A percentile compares a stretch with the other conserved stretches of the same genome.
These are phyloP conservation scores for Rhynchospora breviuscula DNA, from an alignment of 176 grass and related monocot species.

Conservation along the genomic window DNA sequence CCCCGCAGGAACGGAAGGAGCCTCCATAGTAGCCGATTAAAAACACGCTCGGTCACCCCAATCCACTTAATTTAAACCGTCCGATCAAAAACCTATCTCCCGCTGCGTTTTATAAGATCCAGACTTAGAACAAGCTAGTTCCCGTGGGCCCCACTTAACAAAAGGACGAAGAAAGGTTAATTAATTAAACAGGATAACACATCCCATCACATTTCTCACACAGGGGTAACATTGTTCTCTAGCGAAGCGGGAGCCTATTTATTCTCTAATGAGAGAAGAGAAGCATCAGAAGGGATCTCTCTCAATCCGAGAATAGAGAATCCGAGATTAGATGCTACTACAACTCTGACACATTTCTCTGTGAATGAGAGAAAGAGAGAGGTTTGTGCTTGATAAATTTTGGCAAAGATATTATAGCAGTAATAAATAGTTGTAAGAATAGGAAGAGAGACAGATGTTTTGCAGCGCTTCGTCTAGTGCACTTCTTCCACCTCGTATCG, in stretches of 20 bases:
- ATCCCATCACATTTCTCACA: not conserved
- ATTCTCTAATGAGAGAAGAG: not conserved
- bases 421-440: not conserved
- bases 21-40: too few relatives aligned
- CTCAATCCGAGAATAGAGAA: constrained; percentile 1
- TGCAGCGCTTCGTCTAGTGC: constrained; percentile 21
- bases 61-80: too few relatives aligned
- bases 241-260: not conserved
- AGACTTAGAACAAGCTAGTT: not conserved
- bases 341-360: not conserved
- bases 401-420: not conserved
- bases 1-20: too few relatives aligned
- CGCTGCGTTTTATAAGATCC: not conserved
- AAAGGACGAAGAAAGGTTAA: not conserved
- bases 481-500: not conserved
- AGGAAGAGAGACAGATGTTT: not conserved
- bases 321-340: not conserved
- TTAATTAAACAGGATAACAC: not conserved
- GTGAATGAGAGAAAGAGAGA: not conserved
- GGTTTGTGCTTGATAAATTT: constrained; percentile 8
- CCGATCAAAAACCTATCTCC: too few relatives aligned
- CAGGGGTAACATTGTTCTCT: not conserved
- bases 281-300: not conserved
- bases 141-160: not conserved
- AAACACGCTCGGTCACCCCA: too few relatives aligned